Evolutionary conservation across 2,329 filamentous ascomycete species (phyloP).

Genomic region (Clarireedia monteithiana): DNA sequence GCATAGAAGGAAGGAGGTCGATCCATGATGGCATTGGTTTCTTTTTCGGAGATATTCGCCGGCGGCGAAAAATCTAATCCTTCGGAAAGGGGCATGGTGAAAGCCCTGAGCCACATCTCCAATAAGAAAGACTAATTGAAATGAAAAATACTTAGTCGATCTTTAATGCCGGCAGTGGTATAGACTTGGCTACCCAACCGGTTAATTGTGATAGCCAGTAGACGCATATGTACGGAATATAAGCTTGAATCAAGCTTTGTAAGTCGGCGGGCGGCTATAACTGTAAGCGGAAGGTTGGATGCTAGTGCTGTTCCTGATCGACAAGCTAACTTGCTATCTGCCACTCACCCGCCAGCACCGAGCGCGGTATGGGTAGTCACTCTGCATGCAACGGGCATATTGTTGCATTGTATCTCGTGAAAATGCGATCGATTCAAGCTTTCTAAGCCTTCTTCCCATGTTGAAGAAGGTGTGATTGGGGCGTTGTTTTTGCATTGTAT

Average conservation of each 20-base stretch:
- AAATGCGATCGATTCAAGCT: too few relatives aligned
- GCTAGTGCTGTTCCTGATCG: too few relatives aligned
- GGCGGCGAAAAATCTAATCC: not conserved
- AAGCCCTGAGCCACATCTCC: too few relatives aligned
- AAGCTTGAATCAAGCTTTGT: conserved; percentile 9
- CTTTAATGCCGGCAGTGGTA: not conserved
- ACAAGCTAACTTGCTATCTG: not conserved
- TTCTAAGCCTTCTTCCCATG: too few relatives aligned
- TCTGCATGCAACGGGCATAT: too few relatives aligned
- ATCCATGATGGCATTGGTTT: not conserved
- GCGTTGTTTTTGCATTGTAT: too few relatives aligned
- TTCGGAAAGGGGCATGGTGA: not conserved
- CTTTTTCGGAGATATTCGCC: not conserved
- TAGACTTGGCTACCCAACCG: not conserved
- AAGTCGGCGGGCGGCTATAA: not conserved
- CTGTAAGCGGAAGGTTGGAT: conserved; percentile 8
- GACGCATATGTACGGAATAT: conserved; percentile 1
- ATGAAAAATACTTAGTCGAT: not conserved
- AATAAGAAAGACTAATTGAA: not conserved
- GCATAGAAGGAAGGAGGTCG: not conserved
- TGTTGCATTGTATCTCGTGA: too few relatives aligned
- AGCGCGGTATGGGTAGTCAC: too few relatives aligned
- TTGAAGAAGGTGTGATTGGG: too few relatives aligned
- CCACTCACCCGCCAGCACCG: too few relatives aligned
- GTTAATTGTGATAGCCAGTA: not conserved